Evolutionary conservation across 106 monocot species (phyloP), one percentile per base, ranked within the genome.

Genomic region (Amphibolis antarctica): DNA sequence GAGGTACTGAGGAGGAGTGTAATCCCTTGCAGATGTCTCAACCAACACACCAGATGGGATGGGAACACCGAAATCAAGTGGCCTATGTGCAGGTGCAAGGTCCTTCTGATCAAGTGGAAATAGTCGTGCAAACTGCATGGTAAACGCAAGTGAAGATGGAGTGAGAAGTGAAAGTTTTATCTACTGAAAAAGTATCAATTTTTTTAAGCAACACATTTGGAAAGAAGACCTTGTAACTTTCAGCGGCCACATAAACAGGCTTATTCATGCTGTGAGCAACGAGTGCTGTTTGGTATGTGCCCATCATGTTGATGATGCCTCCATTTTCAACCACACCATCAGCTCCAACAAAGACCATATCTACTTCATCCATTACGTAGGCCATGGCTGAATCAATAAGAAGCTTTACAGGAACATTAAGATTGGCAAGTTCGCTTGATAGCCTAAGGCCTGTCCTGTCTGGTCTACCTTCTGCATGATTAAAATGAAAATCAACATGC

Each of bases 281-380:
- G 24, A 96, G 65, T 56, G 94, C 94, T 68, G 70, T 84, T 66
- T 96, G 94, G 74, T 84, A 96, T 42, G 94, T 96, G 48, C 94
- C 94, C 89, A 89, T 96, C 94, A 96, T 89, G 74, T 96, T 96
- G 59, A 89, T 82, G 52, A 89, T 90, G 19, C 94, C 94, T 67
- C 94, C 89, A 69, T 89, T 96, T 65, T 96, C 94, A 66, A 89
- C 89, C 28, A 96, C 83, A 36, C 84, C 94, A 78, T 96, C 89
- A 42, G 94, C 94, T 12, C 94, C 89, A 47, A 89, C 77, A 74
- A 96, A 86, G 11, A 96, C 80, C 89, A 96, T 96, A 65, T 89
- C 89, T 62, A 89, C 84, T 70, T 94, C 86, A 71, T 84, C 89
- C 85, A 94, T 89, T 42, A 81, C 65, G 58, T 96, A 96, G 10